Base-by-base conservation (phyloP, 108 stramenopile genomes). In the Seminavis robusta region DNA sequence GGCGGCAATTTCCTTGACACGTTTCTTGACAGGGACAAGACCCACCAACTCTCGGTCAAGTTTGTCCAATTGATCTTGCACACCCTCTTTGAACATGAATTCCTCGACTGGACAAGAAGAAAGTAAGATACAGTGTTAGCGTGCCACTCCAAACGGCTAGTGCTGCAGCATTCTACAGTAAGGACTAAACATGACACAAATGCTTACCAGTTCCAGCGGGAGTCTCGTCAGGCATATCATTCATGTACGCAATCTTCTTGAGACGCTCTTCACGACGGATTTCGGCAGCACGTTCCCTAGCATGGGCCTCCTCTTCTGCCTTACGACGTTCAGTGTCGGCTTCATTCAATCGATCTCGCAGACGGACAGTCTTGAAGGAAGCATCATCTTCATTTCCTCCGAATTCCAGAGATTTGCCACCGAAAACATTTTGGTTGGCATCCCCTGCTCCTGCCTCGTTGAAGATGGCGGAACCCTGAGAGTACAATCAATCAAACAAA, bases 31-130 rank as follows among this genome's bases (percentile, higher is more conserved):
- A 26, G 96, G 92, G 32, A 83, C 24, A 47, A 97, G 81, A 23
- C 96, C 96, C 19, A 97, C 92, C 39, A 97, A 93, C 57, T 96
- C 95, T n/a, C 47, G 15, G 56, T 97, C 96, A 23, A 97, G 93
- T 62, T 94, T 95, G 69, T 91, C 88, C 21, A 97, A 88, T 63
- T 94, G 90, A 56, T 92, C 95, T 69, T 95, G 88, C 28, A 97
- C 96, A 63, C 95, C 96, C 79, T 95, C 95, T 82, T 97, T 95
- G 81, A 90, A 97, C 95, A 95, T 97, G 79, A 96, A 97, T 59
- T 97, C 96, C 36, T 95, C 94, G 23, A 95, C 92, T 86, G 52
- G 4, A 60, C 0, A 33, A 38, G 52, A 63, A 54, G 47, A 41
- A 52, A 40, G 29, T 10, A 37, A 51, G 7, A 27, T 7, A 25